phyloP scores from a whole-genome alignment of 2,329 filamentous ascomycete genomes.

The Capronia americana region DNA sequence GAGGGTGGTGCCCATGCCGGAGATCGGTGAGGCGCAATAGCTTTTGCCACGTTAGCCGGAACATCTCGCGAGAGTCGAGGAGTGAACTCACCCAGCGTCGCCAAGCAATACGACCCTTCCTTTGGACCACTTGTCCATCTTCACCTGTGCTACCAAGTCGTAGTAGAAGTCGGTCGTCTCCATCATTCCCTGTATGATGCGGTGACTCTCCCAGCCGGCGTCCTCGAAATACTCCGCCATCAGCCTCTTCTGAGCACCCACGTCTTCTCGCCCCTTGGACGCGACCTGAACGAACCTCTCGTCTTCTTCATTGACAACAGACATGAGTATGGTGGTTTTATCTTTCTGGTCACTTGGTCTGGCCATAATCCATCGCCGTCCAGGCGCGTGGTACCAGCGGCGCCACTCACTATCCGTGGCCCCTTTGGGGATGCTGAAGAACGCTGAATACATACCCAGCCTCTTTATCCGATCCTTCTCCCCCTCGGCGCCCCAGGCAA shows the following conservation, averaged over 20 bases:
- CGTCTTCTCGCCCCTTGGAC: slow-evolving; percentile 21
- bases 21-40: slow-evolving; percentile 33
- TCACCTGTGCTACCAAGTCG: slow-evolving; percentile 45
- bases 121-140: slow-evolving; percentile 47
- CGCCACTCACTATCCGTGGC: slow-evolving; percentile 35
- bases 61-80: neutral
- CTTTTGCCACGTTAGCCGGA: slow-evolving; percentile 6
- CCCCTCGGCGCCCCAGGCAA: slow-evolving; percentile 45
- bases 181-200: slow-evolving; percentile 51
- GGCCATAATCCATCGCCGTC: slow-evolving; percentile 37
- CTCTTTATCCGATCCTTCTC: slow-evolving; percentile 42
- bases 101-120: slow-evolving; percentile 51
- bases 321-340: slow-evolving; percentile 40
- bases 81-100: slow-evolving; percentile 45
- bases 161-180: slow-evolving; percentile 54
- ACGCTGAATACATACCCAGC: slow-evolving; percentile 42
- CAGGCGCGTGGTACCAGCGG: slow-evolving; percentile 36
- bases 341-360: slow-evolving; percentile 39
- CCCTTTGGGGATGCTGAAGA: slow-evolving; percentile 42
- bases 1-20: slow-evolving; percentile 34
- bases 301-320: slow-evolving; percentile 43
- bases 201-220: slow-evolving; percentile 48
- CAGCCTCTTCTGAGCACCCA: slow-evolving; percentile 43
- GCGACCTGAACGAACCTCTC: slow-evolving; percentile 33
- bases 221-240: slow-evolving; percentile 44